These are phyloP conservation scores for Agastache rugosa DNA, from an alignment of 257 asterid genomes.

Conservation along the genomic window DNA sequence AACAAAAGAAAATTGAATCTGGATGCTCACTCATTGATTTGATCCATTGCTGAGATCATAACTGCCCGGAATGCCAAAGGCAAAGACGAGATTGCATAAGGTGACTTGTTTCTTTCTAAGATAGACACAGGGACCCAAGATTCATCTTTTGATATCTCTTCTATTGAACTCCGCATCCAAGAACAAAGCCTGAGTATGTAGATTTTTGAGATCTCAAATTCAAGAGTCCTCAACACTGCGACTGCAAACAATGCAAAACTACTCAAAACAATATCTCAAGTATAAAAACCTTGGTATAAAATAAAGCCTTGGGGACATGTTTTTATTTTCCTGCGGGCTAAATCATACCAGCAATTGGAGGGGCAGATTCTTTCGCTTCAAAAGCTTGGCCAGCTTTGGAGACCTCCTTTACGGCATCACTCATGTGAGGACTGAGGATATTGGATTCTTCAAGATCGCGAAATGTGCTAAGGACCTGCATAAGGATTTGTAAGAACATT, in stretches of 20 bases:
- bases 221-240: conserved; percentile 73
- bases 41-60: conserved; percentile 84
- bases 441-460: conserved; percentile 87
- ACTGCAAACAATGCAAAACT: conserved; percentile 56
- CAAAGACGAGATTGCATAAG: conserved; percentile 84
- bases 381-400: conserved; percentile 78
- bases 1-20: conserved; percentile 5
- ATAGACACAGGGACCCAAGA: conserved; percentile 91
- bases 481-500: conserved; percentile 26
- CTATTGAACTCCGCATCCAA: conserved; percentile 91
- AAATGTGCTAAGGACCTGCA: conserved; percentile 77
- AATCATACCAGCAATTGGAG: conserved; percentile 78
- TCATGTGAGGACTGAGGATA: conserved; percentile 78
- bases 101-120: conserved; percentile 93
- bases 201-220: conserved; percentile 79
- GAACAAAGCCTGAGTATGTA: conserved; percentile 89
- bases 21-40: conserved; percentile 76
- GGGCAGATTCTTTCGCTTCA: conserved; percentile 94
- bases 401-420: conserved; percentile 80
- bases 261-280: conserved; percentile 38
- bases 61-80: conserved; percentile 87
- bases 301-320: conserved; percentile 12
- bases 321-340: conserved; percentile 21
- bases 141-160: conserved; percentile 88
- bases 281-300: conserved; percentile 17